phyloP scores from a whole-genome alignment of 305 asterid species.

The Fraxinus nigra region DNA sequence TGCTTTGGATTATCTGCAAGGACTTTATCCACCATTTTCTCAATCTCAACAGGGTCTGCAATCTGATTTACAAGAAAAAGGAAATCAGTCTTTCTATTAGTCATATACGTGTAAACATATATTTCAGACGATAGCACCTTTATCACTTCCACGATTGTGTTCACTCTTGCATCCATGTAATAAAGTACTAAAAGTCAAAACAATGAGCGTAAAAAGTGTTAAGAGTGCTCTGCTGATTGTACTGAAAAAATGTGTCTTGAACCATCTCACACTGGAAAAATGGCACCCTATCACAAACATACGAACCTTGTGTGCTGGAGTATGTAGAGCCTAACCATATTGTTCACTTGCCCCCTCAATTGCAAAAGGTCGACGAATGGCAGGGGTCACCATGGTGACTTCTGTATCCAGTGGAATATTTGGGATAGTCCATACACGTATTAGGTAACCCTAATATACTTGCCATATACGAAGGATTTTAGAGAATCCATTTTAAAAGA shows the following conservation, averaged over 20 bases:
- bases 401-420: background rate
- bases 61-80: constrained; percentile 45
- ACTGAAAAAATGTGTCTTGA: background rate
- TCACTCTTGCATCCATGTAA: background rate
- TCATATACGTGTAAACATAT: background rate
- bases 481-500: background rate
- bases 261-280: background rate
- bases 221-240: background rate
- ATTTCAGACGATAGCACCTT: background rate
- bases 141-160: background rate
- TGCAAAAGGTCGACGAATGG: background rate
- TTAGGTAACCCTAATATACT: background rate
- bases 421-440: background rate
- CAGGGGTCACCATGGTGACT: background rate
- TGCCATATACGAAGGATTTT: background rate
- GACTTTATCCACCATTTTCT: constrained; percentile 85
- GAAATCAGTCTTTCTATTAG: background rate
- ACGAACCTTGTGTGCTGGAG: background rate
- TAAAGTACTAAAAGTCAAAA: background rate
- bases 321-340: background rate
- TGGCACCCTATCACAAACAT: background rate
- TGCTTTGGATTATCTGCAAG: constrained; percentile 81
- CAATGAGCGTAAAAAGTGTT: background rate
- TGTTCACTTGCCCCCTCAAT: background rate
- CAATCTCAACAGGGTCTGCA: constrained; percentile 79